Evolutionary conservation across 129 eudicot species (phyloP).

Genomic region (Escallonia herrerae): DNA sequence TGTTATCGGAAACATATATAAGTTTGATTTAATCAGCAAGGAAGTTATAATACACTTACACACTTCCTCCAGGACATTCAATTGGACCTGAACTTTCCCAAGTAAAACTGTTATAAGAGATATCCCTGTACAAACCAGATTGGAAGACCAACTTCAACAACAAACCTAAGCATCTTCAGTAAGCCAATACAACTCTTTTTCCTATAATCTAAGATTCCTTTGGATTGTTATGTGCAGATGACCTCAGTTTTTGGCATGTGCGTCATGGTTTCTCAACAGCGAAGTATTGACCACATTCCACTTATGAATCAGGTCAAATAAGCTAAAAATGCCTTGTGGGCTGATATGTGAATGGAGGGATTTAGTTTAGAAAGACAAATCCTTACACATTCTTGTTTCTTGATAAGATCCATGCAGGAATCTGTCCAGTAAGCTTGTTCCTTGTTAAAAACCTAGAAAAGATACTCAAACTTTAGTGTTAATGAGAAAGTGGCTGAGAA

Average conservation of each 20-base stretch:
- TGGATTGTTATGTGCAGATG: not conserved
- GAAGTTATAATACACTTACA: slow-evolving; percentile 34
- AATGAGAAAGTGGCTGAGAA: not conserved
- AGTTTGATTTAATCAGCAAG: not conserved
- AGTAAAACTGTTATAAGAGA: slow-evolving; percentile 62
- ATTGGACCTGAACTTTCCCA: slow-evolving; percentile 31
- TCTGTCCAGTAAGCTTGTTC: slow-evolving; percentile 59
- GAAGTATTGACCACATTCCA: not conserved
- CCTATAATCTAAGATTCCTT: not conserved
- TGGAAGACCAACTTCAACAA: slow-evolving; percentile 5
- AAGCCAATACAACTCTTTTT: not conserved
- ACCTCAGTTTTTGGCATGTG: not conserved
- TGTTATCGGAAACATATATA: not conserved
- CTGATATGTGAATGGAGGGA: too few species aligned
- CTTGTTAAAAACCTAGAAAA: slow-evolving; percentile 58
- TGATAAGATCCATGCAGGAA: slow-evolving; percentile 61
- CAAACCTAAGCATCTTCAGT: not conserved
- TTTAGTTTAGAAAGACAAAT: not conserved
- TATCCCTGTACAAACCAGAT: slow-evolving; percentile 41
- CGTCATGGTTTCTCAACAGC: not conserved
- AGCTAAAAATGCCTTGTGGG: too few species aligned
- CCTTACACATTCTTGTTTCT: slow-evolving; percentile 62
- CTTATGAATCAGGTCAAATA: too few species aligned
- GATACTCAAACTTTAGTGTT: not conserved
- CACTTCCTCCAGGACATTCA: slow-evolving; percentile 53